phyloP scores from a whole-genome alignment of 1,284 basidiomycete genomes.

The Leccinum huronense region DNA sequence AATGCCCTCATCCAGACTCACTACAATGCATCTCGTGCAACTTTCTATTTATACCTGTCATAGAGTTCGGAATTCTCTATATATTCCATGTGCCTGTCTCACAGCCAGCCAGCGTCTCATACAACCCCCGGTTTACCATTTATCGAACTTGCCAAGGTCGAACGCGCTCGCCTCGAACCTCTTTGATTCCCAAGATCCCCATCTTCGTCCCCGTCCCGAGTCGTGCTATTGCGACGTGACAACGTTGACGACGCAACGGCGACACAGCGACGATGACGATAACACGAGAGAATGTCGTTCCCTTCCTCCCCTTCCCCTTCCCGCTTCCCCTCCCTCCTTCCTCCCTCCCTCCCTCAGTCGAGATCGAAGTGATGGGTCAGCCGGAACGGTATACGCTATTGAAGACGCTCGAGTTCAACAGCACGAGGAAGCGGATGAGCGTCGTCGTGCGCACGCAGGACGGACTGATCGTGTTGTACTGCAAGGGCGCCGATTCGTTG shows the following conservation, averaged over 20 bases:
- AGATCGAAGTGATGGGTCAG: conserved; percentile 92
- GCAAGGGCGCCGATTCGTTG: conserved; percentile 95
- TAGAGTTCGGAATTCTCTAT: neutral
- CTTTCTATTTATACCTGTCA: neutral
- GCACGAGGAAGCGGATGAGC: conserved; percentile 92
- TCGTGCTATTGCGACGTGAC: too few relatives aligned
- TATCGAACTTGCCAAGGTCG: neutral
- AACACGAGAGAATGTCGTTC: too few relatives aligned
- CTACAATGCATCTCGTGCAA: neutral
- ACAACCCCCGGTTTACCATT: neutral
- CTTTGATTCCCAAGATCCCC: neutral
- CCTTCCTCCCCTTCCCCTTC: too few relatives aligned
- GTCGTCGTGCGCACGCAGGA: conserved; percentile 83
- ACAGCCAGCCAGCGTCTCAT: neutral
- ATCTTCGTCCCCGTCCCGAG: too few relatives aligned
- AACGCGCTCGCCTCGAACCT: neutral
- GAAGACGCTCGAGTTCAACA: conserved; percentile 90
- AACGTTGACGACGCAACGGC: too few relatives aligned
- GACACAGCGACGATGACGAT: too few relatives aligned
- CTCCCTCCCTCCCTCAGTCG: too few relatives aligned
- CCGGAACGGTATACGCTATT: conserved; percentile 80
- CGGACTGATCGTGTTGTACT: conserved; percentile 80
- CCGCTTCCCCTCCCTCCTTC: too few relatives aligned
- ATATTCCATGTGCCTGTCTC: neutral
- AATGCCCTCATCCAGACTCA: neutral